A percentile compares a stretch with the other conserved stretches of the same genome.
Evolutionary conservation across 805 yeast genomes (phyloP).

Genomic region (Ogataea corticis): DNA sequence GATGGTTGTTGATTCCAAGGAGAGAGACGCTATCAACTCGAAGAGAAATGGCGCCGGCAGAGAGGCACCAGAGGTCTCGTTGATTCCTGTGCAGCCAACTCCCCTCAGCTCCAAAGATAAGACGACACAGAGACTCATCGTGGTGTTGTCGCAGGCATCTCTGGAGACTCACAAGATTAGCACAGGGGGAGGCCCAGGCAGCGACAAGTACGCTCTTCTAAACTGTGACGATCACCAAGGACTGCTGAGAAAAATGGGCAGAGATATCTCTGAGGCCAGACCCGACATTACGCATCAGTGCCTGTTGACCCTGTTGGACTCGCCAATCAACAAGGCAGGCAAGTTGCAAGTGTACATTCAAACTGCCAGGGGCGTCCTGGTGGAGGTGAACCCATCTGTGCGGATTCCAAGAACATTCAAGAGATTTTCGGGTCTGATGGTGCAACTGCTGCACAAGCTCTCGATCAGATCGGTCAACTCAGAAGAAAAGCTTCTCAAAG

Average conservation of each 20-base stretch:
- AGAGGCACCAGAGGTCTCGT: slow-evolving; percentile 53
- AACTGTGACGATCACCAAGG: slow-evolving; percentile 99
- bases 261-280: slow-evolving; percentile 96
- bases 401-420: slow-evolving; percentile 98
- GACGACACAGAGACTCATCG: slow-evolving; percentile 80
- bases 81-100: slow-evolving; percentile 86
- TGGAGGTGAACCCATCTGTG: slow-evolving; percentile 94
- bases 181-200: slow-evolving; percentile 66
- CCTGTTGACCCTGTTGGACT: slow-evolving; percentile 86
- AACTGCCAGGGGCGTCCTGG: slow-evolving; percentile 90
- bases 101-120: slow-evolving; percentile 84
- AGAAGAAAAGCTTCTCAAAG: slow-evolving; percentile 90
- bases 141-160: slow-evolving; percentile 95
- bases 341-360: slow-evolving; percentile 94
- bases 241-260: slow-evolving; percentile 87
- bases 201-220: slow-evolving; percentile 88
- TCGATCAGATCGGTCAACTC: slow-evolving; percentile 93
- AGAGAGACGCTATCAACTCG: slow-evolving; percentile 43
- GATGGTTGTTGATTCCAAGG: slow-evolving; percentile 50
- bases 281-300: slow-evolving; percentile 99
- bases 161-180: slow-evolving; percentile 91
- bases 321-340: slow-evolving; percentile 98
- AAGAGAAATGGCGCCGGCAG: slow-evolving; percentile 26
- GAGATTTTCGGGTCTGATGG: slow-evolving; percentile 97
- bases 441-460: slow-evolving; percentile 87